A percentile compares a stretch with the other conserved stretches of the same genome.
These are phyloP conservation scores for Malus sieversii DNA, from an alignment of 306 rosid genomes.

Conservation along the genomic window DNA sequence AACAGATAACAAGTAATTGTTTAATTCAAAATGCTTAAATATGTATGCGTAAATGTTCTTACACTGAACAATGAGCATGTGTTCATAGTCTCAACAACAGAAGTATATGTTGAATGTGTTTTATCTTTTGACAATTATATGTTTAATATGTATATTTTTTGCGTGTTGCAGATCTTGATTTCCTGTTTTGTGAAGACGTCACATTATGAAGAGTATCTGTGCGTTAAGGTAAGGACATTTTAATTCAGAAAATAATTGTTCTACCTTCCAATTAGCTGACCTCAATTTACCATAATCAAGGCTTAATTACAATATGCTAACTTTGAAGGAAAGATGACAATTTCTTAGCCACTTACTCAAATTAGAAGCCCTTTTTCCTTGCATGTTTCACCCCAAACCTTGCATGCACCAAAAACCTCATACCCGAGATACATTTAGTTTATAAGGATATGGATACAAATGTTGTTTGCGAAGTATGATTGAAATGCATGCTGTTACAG, in stretches of 20 bases:
- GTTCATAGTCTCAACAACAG: not conserved
- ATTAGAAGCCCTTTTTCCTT: not conserved
- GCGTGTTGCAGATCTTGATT: conserved; percentile 58
- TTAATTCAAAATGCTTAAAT: not conserved
- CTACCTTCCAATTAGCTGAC: not conserved
- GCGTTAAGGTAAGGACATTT: conserved; percentile 72
- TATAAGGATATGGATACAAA: not conserved
- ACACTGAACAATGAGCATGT: not conserved
- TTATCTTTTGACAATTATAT: not conserved
- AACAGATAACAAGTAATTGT: not conserved
- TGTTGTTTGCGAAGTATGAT: not conserved
- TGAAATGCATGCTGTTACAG: not conserved
- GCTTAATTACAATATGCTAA: not conserved
- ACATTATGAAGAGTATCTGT: conserved; percentile 77
- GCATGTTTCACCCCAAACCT: not conserved
- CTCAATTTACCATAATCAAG: not conserved
- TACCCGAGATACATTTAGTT: not conserved
- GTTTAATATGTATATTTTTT: not conserved
- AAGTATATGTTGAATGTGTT: not conserved
- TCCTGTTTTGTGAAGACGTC: conserved; percentile 97
- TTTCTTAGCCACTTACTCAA: not conserved
- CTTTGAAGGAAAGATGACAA: not conserved
- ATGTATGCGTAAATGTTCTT: not conserved
- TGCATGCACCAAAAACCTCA: not conserved
- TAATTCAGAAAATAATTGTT: not conserved